These are phyloP conservation scores for Aspergillus funiculosus DNA, from an alignment of 495 filamentous ascomycete species.

Conservation along the genomic window DNA sequence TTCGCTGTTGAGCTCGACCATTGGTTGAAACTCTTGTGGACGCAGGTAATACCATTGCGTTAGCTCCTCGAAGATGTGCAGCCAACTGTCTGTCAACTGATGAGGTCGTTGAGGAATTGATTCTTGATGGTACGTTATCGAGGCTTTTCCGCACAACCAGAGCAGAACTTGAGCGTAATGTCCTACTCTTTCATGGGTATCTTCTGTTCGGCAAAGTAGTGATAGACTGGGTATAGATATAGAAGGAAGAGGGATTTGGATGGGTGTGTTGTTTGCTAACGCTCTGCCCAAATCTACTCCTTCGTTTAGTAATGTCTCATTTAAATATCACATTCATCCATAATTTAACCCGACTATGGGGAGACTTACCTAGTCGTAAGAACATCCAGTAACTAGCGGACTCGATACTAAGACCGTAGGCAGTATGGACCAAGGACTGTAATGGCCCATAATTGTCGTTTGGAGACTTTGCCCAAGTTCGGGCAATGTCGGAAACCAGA, in stretches of 20 bases:
- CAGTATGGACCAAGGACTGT: slow-evolving; percentile 15
- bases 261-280: slow-evolving; percentile 24
- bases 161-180: slow-evolving; percentile 26
- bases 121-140: slow-evolving; percentile 24
- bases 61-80: slow-evolving; percentile 26
- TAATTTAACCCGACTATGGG: background rate
- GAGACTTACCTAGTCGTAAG: slow-evolving; percentile 28
- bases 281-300: slow-evolving; percentile 25
- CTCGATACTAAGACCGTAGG: slow-evolving; percentile 18
- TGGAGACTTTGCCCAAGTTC: slow-evolving; percentile 15
- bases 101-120: slow-evolving; percentile 9
- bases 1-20: slow-evolving; percentile 25
- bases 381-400: slow-evolving; percentile 35
- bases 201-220: slow-evolving; percentile 16
- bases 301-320: background rate
- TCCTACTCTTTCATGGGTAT: slow-evolving; percentile 22
- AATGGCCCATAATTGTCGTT: slow-evolving; percentile 7
- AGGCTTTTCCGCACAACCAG: slow-evolving; percentile 28
- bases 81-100: slow-evolving; percentile 17
- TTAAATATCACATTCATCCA: background rate
- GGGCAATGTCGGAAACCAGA: slow-evolving; percentile 15
- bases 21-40: slow-evolving; percentile 29
- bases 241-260: slow-evolving; percentile 21
- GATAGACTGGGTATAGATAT: slow-evolving; percentile 11
- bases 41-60: slow-evolving; percentile 33